phyloP scores from a whole-genome alignment of 2,329 filamentous ascomycete genomes.

The Paecilomyces niveus region DNA sequence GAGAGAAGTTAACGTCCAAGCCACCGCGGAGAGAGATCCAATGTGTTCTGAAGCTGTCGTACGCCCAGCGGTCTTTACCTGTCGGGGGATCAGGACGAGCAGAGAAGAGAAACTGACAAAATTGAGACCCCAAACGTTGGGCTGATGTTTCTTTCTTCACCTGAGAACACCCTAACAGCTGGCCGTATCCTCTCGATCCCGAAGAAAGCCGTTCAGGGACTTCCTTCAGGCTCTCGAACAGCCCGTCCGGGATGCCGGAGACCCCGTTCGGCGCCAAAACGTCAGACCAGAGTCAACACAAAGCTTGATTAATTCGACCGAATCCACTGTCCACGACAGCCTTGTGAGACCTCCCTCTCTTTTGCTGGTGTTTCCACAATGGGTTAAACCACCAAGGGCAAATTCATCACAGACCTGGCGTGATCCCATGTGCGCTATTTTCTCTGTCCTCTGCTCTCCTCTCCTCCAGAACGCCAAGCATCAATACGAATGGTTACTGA shows the following conservation, averaged over 20 bases:
- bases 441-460: too few relatives aligned
- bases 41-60: not conserved
- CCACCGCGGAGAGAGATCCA: not conserved
- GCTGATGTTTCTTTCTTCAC: not conserved
- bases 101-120: not conserved
- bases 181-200: not conserved
- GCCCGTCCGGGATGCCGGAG: not conserved
- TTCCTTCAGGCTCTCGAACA: not conserved
- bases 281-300: conserved; percentile 1
- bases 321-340: not conserved
- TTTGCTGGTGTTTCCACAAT: not conserved
- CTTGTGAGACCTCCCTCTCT: not conserved
- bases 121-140: not conserved
- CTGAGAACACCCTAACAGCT: not conserved
- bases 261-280: not conserved
- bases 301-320: not conserved
- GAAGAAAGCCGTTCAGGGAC: not conserved
- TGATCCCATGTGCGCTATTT: too few relatives aligned
- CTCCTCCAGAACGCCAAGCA: too few relatives aligned
- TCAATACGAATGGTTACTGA: too few relatives aligned
- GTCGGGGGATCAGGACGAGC: not conserved
- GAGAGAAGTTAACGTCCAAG: not conserved
- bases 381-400: not conserved
- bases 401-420: too few relatives aligned
- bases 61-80: not conserved